Evolutionary conservation across 225 moss, liverwort and hornwort genomes (phyloP), one percentile per base, ranked within the genome.

Genomic region (Sphagnum tenellum): DNA sequence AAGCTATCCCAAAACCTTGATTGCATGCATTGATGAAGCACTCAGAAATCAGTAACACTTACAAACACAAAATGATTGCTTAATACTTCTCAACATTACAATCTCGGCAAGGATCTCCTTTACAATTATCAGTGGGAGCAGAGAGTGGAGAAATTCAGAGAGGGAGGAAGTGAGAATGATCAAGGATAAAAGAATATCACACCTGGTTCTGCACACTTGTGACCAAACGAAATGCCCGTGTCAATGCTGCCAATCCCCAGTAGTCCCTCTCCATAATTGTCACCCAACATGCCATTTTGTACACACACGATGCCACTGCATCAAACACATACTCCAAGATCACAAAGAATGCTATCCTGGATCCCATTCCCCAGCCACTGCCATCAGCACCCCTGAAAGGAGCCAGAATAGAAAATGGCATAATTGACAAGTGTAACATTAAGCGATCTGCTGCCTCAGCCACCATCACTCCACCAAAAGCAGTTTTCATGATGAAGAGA

Each of bases 371-470:
- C 47, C 74, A 72, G 56, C 65, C 79, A 45, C 74, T 77, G 1
- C 79, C 77, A 13, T 83, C 83, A 52, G 66, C 74, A 70, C 79
- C 83, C 77, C 74, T 79, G 51, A 83, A 83, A 12, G 83, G 79
- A 8, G 83, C 83, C 70, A 83, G 61, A 54, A 83, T 74, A 7
- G 83, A 83, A 59, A 83, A 83, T 13, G 83, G 83, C 83, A 83
- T 83, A 7, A 79, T 62, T 46, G 83, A 77, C 8, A 83, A 73
- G 12, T 79, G 83, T 65, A 83, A 67, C 50, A 83, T 72, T 49
- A 83, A 79, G 64, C 76, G 79, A 29, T 83, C 79, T 11, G 79
- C 74, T 70, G 64, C 79, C 62, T 79, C 76, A 9, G 74, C 57
- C 5, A 69, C 79, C 67, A 83, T 47, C 55, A 79, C 74, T 60